Evolutionary conservation across 306 rosid genomes (phyloP), one percentile per base, ranked within the genome.

Genomic region (Bauhinia variegata): DNA sequence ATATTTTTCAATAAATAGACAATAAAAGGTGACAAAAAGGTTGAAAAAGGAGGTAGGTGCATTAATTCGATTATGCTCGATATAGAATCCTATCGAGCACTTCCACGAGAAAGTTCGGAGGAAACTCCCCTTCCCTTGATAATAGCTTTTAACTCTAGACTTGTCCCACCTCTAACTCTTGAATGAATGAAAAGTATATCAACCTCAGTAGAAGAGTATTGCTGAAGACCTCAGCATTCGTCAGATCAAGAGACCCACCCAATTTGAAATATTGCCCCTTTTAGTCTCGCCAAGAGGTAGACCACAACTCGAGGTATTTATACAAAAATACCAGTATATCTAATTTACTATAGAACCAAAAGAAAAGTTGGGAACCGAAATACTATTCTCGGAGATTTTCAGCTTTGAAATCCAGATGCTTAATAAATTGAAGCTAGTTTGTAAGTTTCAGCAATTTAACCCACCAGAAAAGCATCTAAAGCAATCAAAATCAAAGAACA

Each of bases 1-100:
- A 75, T 65, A 65, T 13, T 44, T 33, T 42, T 18, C 52, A 60
- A 54, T 41, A 70, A 80, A 76, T 75, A 32, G 33, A n/a, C 47
- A 4, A 70, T 65, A 38, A 71, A 58, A 12, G 61, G 63, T 60
- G 57, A 70, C 54, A 34, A 36, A 47, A 60, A 48, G n/a, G 63
- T 43, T 51, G 11, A 11, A 19, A 60, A 38, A 54, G 62, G n/a
- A n/a, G n/a, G n/a, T n/a, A 70, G 59, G 62, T 51, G 55, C 84
- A 48, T 58, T 11, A 36, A 16, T 48, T 63, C 69, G 34, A 3
- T 32, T 54, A 16, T 11, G 19, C 47, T 44, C 12, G n/a, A 10
- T n/a, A 43, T 7, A 36, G 51, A 72, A 53, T 53, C 31, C 41
- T 8, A n/a, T n/a, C n/a, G n/a, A n/a, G n/a, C 41, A 36, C 6